Evolutionary conservation across 805 yeast genomes (phyloP), one percentile per base, ranked within the genome.

Genomic region (Zygotorulaspora chibaensis): DNA sequence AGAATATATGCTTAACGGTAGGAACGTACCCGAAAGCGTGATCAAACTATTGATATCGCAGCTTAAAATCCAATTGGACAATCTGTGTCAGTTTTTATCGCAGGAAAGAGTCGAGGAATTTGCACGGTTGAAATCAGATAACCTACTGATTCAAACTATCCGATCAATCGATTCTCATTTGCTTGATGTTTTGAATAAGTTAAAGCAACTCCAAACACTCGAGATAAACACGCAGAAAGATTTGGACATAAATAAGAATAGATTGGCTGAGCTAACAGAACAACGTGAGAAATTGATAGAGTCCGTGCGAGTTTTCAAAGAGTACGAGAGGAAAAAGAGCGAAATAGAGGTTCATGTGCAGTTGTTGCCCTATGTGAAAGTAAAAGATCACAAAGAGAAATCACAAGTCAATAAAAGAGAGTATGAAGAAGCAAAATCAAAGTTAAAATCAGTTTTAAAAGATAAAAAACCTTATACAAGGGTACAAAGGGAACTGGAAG

Each of bases 71-170:
- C 98, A 93, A 59, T 72, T 93, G 46, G 95, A 88, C 61, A 93
- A 91, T 61, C 71, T 91, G 40, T 90, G 98, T 59, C 97, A 91
- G 61, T 93, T 93, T 59, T 69, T 93, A 45, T 96, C 99, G 0
- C 99, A 93, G 62, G 98, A 91, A 57, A 74, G 95, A 48, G 98
- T 93, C 6, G 91, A 95, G 2, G 88, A 87, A 53, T 93, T 93
- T 70, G 95, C 97, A 0, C 77, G 83, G 2, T 68, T 87, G 53
- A 76, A 85, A 25, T 86, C 95, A 1, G 89, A 85, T 51, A 80
- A 80, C 48, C 68, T 91, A 8, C 70, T 93, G 10, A 57, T 71
- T 20, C 95, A 87, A 56, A 87, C 96, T 1, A 87, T 89, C 58
- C 69, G 91, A 48, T 88, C 96, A 1, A 77, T 88, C 27, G 87